A percentile compares a stretch with the other conserved stretches of the same genome.
phyloP scores from a whole-genome alignment of 495 filamentous ascomycete species.

The Cercophora newfieldiana region DNA sequence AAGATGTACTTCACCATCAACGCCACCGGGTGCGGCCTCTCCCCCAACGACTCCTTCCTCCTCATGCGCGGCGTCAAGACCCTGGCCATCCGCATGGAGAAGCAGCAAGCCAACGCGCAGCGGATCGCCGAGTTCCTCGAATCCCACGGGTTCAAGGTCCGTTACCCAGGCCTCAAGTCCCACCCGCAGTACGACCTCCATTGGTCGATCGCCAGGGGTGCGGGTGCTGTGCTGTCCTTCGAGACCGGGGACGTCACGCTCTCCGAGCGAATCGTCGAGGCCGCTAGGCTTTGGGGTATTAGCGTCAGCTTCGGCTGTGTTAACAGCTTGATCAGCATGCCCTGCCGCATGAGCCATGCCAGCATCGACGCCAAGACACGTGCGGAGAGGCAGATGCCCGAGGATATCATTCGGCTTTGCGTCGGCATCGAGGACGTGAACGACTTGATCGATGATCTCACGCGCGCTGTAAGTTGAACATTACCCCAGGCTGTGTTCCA shows the following conservation, averaged over 20 bases:
- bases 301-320: constrained; percentile 97
- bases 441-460: constrained; percentile 92
- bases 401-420: constrained; percentile 93
- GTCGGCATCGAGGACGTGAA: constrained; percentile 94
- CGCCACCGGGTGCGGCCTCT: constrained; percentile 85
- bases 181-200: constrained; percentile 97
- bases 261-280: constrained; percentile 91
- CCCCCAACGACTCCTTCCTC: constrained; percentile 94
- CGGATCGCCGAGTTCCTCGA: constrained; percentile 91
- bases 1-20: constrained; percentile 97
- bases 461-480: constrained; percentile 79
- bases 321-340: constrained; percentile 98
- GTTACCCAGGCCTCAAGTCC: constrained; percentile 88
- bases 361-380: constrained; percentile 96
- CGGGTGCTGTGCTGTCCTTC: constrained; percentile 91
- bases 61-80: constrained; percentile 94
- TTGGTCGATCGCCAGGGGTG: constrained; percentile 89
- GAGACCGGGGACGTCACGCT: constrained; percentile 84
- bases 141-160: constrained; percentile 85
- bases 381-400: constrained; percentile 84
- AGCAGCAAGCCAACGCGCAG: constrained; percentile 91
- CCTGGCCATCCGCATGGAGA: constrained; percentile 95
- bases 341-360: constrained; percentile 98
- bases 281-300: constrained; percentile 88
- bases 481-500: constrained; percentile 1